phyloP scores from a whole-genome alignment of 176 grass and related monocot genomes.

The Typha latifolia region DNA sequence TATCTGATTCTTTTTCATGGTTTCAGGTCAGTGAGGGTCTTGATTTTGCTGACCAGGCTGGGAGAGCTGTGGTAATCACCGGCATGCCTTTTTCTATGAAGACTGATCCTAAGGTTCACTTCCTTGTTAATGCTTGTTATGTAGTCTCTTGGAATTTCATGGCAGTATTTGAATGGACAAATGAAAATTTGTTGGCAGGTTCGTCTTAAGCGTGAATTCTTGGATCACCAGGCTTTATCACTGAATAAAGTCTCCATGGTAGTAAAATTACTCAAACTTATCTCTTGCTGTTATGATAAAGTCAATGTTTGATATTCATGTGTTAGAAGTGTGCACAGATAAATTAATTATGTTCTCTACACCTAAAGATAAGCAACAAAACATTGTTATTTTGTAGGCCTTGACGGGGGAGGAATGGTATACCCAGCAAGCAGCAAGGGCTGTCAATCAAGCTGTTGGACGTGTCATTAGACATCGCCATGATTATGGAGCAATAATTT shows the following conservation, averaged over 20 bases:
- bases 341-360: not conserved
- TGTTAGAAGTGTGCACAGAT: not conserved
- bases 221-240: constrained; percentile 54
- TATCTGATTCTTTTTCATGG: constrained; percentile 9
- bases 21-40: constrained; percentile 91
- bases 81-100: constrained; percentile 86
- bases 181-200: constrained; percentile 29
- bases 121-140: constrained; percentile 11
- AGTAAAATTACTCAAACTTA: constrained; percentile 3
- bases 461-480: constrained; percentile 86
- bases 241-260: constrained; percentile 53
- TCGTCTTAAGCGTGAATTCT: constrained; percentile 85
- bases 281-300: not conserved
- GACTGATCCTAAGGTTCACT: constrained; percentile 76
- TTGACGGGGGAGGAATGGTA: constrained; percentile 89
- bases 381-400: constrained; percentile 37
- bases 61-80: constrained; percentile 86
- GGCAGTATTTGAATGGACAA: not conserved
- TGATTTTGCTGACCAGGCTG: constrained; percentile 98
- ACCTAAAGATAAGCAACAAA: too few relatives aligned
- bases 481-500: constrained; percentile 97
- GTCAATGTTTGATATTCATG: not conserved
- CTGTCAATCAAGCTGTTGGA: constrained; percentile 94
- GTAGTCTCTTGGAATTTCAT: constrained; percentile 1
- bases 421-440: constrained; percentile 90